Evolutionary conservation across 163 green algal species (phyloP), one percentile per base, ranked within the genome.

Genomic region (Trebouxiophyceae sp.): DNA sequence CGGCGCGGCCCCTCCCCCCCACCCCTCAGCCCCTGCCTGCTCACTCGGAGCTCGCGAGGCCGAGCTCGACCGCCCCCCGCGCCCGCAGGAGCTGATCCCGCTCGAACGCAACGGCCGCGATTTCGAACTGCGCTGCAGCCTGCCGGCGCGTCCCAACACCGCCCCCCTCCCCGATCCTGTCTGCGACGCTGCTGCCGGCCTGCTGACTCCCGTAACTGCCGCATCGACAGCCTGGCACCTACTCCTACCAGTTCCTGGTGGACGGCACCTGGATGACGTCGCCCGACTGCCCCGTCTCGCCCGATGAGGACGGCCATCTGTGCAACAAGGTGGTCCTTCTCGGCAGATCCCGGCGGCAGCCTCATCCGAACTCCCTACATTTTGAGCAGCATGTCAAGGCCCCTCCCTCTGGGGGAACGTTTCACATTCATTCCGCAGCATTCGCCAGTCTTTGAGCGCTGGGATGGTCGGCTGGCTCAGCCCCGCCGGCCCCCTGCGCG

Each of bases 191-290:
- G 54, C 12, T 8, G 26, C 20, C 34, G 27, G 2, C 1, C 39
- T 50, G 39, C 28, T 58, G 33, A 26, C 30, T 20, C 8, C 28
- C 5, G 8, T 60, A 1, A 46, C 45, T 75, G 39, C 57, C 29
- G 73, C 33, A n/a, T n/a, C n/a, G n/a, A n/a, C 81, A 84, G 66
- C 83, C 83, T 44, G 81, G 81, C 4, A 63, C 76, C 39, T 88
- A 89, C 58, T 62, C 63, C 28, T 87, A 85, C 61, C 72, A 87
- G 44, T 90, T 69, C 64, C 60, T 88, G 47, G 81, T 88, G 54
- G 77, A 90, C 56, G 73, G 70, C 4, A 58, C 70, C 4, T 82
- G 78, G 70, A 64, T 62, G 19, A 68, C 60, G 2, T 77, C 79
- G 31, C 74, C 72, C 2, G 62, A 62, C 32, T 55, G 44, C 27